These are phyloP conservation scores for Picocystis salinarum DNA, from an alignment of 139 green algal species.

Conservation along the genomic window DNA sequence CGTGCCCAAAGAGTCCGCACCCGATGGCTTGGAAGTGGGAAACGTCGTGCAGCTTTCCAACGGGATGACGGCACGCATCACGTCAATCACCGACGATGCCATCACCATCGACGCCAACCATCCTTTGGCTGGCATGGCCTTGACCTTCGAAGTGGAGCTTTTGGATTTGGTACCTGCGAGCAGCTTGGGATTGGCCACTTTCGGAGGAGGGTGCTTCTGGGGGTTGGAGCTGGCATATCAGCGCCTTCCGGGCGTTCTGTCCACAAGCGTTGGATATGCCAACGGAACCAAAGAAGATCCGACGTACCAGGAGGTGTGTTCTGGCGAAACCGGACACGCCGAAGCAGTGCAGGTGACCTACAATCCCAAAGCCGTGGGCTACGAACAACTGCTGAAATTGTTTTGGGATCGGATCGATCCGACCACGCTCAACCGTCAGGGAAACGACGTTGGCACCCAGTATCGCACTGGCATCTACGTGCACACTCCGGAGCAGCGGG, in stretches of 20 bases:
- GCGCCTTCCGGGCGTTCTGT: conserved; percentile 53
- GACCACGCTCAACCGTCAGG: conserved; percentile 53
- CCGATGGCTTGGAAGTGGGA: conserved; percentile 23
- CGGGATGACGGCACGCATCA: conserved; percentile 19
- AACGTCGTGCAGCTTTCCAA: conserved; percentile 26
- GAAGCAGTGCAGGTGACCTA: conserved; percentile 41
- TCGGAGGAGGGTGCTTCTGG: conserved; percentile 70
- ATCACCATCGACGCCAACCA: conserved; percentile 19
- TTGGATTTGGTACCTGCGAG: background rate
- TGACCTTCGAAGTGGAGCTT: background rate
- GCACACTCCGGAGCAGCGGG: conserved; percentile 38
- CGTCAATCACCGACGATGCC: conserved; percentile 6
- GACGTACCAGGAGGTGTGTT: conserved; percentile 67
- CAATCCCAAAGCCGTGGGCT: conserved; percentile 39
- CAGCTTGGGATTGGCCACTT: conserved; percentile 22
- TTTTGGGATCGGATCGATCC: conserved; percentile 55
- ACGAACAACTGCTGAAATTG: conserved; percentile 39
- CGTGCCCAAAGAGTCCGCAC: conserved; percentile 17
- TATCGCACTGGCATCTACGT: conserved; percentile 67
- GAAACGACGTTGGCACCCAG: conserved; percentile 52
- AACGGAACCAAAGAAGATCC: conserved; percentile 26
- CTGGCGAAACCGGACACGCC: conserved; percentile 54
- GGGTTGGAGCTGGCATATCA: conserved; percentile 51
- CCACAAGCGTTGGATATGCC: conserved; percentile 55
- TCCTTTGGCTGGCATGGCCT: conserved; percentile 2